Percentiles rank a stretch among this genome's conserved stretches.
phyloP scores from a whole-genome alignment of 805 yeast species.

The Candida sanyiensis region DNA sequence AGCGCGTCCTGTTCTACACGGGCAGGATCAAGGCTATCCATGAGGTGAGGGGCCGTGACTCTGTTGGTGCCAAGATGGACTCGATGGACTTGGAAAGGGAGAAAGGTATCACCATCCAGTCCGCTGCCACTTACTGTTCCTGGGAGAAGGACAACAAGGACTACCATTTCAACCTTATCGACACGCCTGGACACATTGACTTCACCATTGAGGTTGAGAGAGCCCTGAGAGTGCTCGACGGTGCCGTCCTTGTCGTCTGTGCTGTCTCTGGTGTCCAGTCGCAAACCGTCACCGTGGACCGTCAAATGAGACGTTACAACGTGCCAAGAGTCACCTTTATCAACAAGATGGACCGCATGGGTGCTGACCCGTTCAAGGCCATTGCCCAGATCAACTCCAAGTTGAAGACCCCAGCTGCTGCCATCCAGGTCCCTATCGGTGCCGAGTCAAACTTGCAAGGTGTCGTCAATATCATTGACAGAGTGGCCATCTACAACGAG shows the following conservation, averaged over 20 bases:
- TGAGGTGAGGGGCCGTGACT: slow-evolving; percentile 94
- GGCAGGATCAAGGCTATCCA: slow-evolving; percentile 96
- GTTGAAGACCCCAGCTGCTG: slow-evolving; percentile 92
- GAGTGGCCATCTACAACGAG: slow-evolving; percentile 82
- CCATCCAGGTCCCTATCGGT: slow-evolving; percentile 97
- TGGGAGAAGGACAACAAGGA: slow-evolving; percentile 73
- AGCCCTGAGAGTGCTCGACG: slow-evolving; percentile 95
- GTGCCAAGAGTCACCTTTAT: slow-evolving; percentile 95
- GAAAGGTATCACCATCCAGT: slow-evolving; percentile 97
- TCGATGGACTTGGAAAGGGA: slow-evolving; percentile 98
- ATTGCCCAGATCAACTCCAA: slow-evolving; percentile 86
- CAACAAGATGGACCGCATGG: slow-evolving; percentile 99
- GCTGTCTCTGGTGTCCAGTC: slow-evolving; percentile 98
- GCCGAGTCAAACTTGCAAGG: slow-evolving; percentile 81
- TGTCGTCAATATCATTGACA: slow-evolving; percentile 84
- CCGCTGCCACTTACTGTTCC: slow-evolving; percentile 97
- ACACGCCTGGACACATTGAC: slow-evolving; percentile 98
- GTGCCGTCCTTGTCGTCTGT: slow-evolving; percentile 97
- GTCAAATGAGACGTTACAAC: slow-evolving; percentile 97
- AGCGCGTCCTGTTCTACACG: slow-evolving; percentile 91
- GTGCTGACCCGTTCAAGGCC: slow-evolving; percentile 94
- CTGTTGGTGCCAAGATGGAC: slow-evolving; percentile 99
- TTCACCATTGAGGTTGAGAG: slow-evolving; percentile 98
- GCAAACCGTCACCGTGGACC: slow-evolving; percentile 96
- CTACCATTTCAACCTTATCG: slow-evolving; percentile 90